Evolutionary conservation across 2,329 filamentous ascomycete species (phyloP).

Genomic region (Boeremia exigua): DNA sequence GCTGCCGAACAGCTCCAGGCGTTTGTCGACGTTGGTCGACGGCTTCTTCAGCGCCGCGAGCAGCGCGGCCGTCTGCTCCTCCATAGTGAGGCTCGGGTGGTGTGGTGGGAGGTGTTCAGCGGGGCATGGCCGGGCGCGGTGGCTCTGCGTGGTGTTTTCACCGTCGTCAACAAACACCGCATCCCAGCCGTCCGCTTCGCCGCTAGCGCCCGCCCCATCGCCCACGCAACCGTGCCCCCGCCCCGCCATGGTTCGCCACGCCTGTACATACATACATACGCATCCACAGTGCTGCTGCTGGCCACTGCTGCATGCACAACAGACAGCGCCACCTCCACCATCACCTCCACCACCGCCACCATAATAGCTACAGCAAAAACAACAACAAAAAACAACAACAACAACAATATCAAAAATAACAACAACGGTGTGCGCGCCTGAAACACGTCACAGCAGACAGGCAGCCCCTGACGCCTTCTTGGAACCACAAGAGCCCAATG

Average conservation of each 20-base stretch:
- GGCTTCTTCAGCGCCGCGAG: constrained; percentile 62
- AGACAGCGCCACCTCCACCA: too few relatives aligned
- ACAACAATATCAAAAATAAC: not conserved
- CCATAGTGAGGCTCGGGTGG: constrained; percentile 52
- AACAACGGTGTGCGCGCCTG: constrained; percentile 5
- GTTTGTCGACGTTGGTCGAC: constrained; percentile 72
- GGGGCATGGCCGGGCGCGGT: constrained; percentile 7
- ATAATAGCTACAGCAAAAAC: too few relatives aligned
- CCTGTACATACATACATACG: too few relatives aligned
- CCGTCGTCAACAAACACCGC: not conserved
- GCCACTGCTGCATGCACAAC: too few relatives aligned
- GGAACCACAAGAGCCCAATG: constrained; percentile 1
- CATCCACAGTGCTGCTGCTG: too few relatives aligned
- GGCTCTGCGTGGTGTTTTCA: constrained; percentile 7
- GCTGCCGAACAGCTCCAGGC: constrained; percentile 72
- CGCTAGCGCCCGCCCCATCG: not conserved
- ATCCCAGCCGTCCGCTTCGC: not conserved
- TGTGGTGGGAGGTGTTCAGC: constrained; percentile 2
- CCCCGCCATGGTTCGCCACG: constrained; percentile 4
- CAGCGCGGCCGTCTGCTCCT: constrained; percentile 62
- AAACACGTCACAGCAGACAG: constrained; percentile 10
- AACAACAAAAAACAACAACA: not conserved
- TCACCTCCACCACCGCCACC: too few relatives aligned
- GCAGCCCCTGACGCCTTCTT: constrained; percentile 2
- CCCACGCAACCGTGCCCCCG: constrained; percentile 14